These are phyloP conservation scores for Cyanodermella asteris DNA, from an alignment of 2,329 filamentous ascomycete species.

Conservation along the genomic window DNA sequence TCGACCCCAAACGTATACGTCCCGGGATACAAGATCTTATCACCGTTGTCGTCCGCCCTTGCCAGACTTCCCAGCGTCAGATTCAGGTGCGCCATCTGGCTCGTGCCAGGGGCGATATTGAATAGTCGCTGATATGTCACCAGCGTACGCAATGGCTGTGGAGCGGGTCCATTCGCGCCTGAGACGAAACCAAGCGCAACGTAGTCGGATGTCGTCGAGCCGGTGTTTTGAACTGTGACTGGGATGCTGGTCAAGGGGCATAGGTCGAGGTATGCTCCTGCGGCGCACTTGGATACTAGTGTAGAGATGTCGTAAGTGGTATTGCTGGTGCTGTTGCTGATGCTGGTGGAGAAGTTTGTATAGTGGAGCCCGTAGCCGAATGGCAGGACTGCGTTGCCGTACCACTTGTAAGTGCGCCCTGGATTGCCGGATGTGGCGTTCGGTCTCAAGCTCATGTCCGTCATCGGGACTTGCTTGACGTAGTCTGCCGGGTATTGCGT, in stretches of 20 bases:
- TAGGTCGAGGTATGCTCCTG: conserved; percentile 13
- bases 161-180: conserved; percentile 17
- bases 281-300: neutral
- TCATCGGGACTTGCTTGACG: conserved; percentile 19
- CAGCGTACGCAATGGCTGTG: conserved; percentile 21
- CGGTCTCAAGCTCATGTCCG: conserved; percentile 20
- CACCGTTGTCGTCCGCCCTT: conserved; percentile 16
- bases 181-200: conserved; percentile 19
- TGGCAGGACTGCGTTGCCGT: conserved; percentile 18
- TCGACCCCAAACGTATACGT: conserved; percentile 20
- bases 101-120: conserved; percentile 9
- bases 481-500: conserved; percentile 20
- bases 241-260: conserved; percentile 18
- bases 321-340: conserved; percentile 8
- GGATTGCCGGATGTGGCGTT: conserved; percentile 14
- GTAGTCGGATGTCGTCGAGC: conserved; percentile 17
- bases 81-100: conserved; percentile 13
- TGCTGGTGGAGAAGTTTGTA: conserved; percentile 16
- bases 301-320: neutral
- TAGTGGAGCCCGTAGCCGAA: conserved; percentile 25
- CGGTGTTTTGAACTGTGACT: conserved; percentile 16
- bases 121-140: conserved; percentile 17
- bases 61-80: conserved; percentile 18
- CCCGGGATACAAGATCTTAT: conserved; percentile 20
- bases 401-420: conserved; percentile 25